Percentiles rank a stretch among this genome's conserved stretches.
Evolutionary conservation across 1,284 basidiomycete species (phyloP).

Genomic region (Xerocomus nothofagi): DNA sequence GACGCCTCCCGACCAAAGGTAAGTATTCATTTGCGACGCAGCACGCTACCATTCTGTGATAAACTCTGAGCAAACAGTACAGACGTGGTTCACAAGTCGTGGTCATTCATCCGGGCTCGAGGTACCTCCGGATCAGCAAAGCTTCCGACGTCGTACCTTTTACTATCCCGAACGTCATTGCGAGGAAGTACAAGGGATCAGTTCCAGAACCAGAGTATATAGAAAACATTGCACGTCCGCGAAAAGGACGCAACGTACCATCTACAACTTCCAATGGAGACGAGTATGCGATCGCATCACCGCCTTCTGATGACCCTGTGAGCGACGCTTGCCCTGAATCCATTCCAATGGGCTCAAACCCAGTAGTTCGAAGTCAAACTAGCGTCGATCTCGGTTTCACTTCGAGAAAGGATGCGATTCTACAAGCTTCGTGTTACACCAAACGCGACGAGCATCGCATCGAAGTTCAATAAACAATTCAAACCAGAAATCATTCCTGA

Average conservation of each 20-base stretch:
- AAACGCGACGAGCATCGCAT: conserved; percentile 70
- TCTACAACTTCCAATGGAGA: conserved; percentile 37
- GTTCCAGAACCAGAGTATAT: conserved; percentile 44
- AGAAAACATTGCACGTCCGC: conserved; percentile 56
- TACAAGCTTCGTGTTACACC: conserved; percentile 82
- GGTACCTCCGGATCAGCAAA: conserved; percentile 83
- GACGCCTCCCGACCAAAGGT: conserved; percentile 46
- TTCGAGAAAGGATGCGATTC: conserved; percentile 84
- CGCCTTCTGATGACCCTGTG: conserved; percentile 62
- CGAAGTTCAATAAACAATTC: conserved; percentile 74
- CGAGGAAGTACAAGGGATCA: conserved; percentile 54
- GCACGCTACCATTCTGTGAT: conserved; percentile 14
- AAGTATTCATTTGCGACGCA: conserved; percentile 5
- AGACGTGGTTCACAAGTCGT: conserved; percentile 76
- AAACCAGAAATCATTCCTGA: conserved; percentile 81
- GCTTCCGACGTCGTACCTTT: conserved; percentile 86
- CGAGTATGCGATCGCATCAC: conserved; percentile 44
- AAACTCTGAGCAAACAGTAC: conserved; percentile 32
- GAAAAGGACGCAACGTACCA: conserved; percentile 32
- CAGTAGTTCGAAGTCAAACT: conserved; percentile 72
- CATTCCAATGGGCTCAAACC: conserved; percentile 6
- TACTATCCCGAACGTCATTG: conserved; percentile 76
- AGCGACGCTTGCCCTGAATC: conserved; percentile 22
- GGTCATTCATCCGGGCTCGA: conserved; percentile 93
- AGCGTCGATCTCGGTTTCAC: conserved; percentile 67